These are phyloP conservation scores for Perilla frutescens DNA, from an alignment of 257 asterid genomes.

Conservation along the genomic window DNA sequence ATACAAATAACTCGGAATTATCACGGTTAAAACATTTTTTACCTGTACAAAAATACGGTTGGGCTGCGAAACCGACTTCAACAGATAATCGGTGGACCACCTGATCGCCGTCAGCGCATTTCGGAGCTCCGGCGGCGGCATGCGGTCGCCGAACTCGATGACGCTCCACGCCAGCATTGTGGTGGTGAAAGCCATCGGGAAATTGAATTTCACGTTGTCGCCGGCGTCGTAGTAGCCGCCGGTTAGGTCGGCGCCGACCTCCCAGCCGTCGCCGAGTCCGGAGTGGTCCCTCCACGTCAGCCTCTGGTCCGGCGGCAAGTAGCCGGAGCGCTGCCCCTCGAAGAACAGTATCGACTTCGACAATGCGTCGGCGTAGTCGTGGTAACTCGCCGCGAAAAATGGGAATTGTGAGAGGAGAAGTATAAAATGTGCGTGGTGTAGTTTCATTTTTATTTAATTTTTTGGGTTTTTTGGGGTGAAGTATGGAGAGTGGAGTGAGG, in stretches of 20 bases:
- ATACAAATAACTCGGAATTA: not conserved
- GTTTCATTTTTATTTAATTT: conserved; percentile 34
- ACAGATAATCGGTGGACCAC: conserved; percentile 90
- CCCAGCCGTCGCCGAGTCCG: conserved; percentile 85
- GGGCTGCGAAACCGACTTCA: conserved; percentile 86
- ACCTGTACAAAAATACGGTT: conserved; percentile 97
- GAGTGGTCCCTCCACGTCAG: conserved; percentile 85
- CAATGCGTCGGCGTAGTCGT: conserved; percentile 78
- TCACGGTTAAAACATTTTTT: not conserved
- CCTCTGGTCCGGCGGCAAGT: conserved; percentile 81
- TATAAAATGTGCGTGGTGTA: conserved; percentile 12
- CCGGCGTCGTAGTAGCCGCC: conserved; percentile 99
- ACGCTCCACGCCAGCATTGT: conserved; percentile 98
- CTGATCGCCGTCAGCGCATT: conserved; percentile 73
- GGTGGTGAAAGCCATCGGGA: conserved; percentile 98
- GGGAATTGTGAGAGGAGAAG: conserved; percentile 42
- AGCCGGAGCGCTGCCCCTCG: conserved; percentile 96
- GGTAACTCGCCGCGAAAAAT: conserved; percentile 48
- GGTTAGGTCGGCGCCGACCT: conserved; percentile 61
- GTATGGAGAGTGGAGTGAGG: conserved; percentile 8
- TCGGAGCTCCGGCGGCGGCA: conserved; percentile 80
- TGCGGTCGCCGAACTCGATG: conserved; percentile 68
- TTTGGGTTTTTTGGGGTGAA: not conserved
- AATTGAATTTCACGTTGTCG: conserved; percentile 83
- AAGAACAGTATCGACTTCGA: conserved; percentile 80